Base-by-base conservation (phyloP, 2,329 filamentous ascomycete species). In the Clonostachys rhizophaga region DNA sequence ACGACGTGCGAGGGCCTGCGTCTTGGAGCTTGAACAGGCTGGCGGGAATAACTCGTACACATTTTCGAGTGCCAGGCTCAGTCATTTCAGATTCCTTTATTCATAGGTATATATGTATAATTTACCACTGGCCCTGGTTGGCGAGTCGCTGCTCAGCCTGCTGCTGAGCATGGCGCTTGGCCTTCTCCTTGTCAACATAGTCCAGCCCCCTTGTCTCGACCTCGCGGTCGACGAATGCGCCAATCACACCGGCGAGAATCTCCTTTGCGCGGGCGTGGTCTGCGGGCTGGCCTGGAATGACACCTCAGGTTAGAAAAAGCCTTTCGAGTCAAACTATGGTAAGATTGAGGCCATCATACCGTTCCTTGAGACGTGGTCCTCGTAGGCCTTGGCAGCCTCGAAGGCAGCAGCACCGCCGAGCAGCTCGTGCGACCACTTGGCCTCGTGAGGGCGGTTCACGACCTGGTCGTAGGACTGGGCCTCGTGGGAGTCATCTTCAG, bases 261-360 rank as follows among this genome's bases (percentile, higher is more conserved):
- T 91, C 87, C 74, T 92, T 91, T 63, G 89, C 89, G 59, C 89
- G 85, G 39, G 69, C 70, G 71, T 92, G 88, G 53, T 74, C 78
- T 57, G 91, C 83, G 9, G 77, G 64, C 74, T 90, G 43, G 24
- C 41, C 24, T 30, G 24, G 9, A 30, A 30, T 30, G 37, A 33
- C 1, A 14, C 7, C 11, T n/a, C 9, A 35, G 20, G 17, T 44
- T 12, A 16, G 4, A 3, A 58, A 24, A 24, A 71, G 84, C 24
- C 24, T 30, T 30, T 9, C 8, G 24, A 10, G 3, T 30, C 24
- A 3, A 30, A 3, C 4, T 10, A 9, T 30, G 24, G 4, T 30
- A 6, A 3, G 24, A 30, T 2, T 2, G 24, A 30, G 24, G 24
- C 24, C 87, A 63, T 88, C 74, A 47, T 70, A 73, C 59, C 86